Evolutionary conservation across 345 rosid genomes (phyloP).

Genomic region (Murraya koenigii): DNA sequence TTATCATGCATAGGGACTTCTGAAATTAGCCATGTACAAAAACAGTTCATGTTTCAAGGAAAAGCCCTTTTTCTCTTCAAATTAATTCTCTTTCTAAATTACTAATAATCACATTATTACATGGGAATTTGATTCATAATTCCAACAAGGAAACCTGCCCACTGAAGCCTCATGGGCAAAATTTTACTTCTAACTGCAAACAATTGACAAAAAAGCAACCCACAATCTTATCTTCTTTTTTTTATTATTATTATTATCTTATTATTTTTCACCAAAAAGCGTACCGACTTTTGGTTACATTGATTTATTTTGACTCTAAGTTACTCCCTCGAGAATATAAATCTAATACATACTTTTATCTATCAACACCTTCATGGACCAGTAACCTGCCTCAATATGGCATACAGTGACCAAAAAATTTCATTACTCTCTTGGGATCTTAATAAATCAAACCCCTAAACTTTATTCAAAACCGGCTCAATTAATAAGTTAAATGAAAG

Average conservation of each 20-base stretch:
- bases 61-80: constrained; percentile 4
- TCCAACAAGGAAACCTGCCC: constrained; percentile 50
- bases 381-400: constrained; percentile 4
- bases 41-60: constrained; percentile 46
- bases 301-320: background rate
- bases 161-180: constrained; percentile 35
- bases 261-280: constrained; percentile 27
- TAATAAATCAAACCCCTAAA: background rate
- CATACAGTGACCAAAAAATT: background rate
- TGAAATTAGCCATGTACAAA: constrained; percentile 60
- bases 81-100: background rate
- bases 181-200: constrained; percentile 32
- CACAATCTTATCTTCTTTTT: constrained; percentile 8
- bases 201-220: constrained; percentile 27
- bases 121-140: constrained; percentile 35
- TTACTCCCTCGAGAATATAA: background rate
- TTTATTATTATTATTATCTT: too few relatives aligned
- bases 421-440: background rate
- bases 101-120: background rate
- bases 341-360: background rate
- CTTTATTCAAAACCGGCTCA: background rate
- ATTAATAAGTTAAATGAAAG: background rate
- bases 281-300: constrained; percentile 23
- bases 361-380: background rate
- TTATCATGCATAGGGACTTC: constrained; percentile 38